Conservation (phyloP, 2,329 filamentous ascomycete genomes). For the Fusarium albidum region DNA sequence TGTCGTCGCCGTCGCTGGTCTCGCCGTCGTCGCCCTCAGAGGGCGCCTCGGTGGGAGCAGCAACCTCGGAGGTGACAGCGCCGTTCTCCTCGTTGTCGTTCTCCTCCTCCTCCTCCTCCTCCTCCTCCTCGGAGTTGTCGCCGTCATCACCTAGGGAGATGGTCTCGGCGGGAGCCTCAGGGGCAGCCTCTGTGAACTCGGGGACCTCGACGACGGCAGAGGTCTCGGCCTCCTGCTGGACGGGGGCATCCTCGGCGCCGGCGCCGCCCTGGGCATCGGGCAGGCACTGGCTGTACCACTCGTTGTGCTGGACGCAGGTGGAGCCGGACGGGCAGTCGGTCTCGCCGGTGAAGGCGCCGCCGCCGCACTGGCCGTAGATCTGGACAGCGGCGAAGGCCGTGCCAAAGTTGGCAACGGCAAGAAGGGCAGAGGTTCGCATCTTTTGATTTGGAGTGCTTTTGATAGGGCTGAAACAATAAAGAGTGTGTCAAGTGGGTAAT, state of each 20-base stretch:
- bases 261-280: constrained; percentile 9
- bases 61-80: neutral
- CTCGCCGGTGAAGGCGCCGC: constrained; percentile 23
- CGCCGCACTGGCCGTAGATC: constrained; percentile 29
- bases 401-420: constrained; percentile 31
- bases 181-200: neutral
- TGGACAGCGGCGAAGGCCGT: constrained; percentile 29
- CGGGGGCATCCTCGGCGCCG: constrained; percentile 1
- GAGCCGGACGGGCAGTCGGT: constrained; percentile 27
- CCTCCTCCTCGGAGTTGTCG: neutral
- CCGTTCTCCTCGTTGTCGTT: constrained; percentile 1
- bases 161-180: neutral
- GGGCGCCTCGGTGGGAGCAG: neutral
- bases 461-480: constrained; percentile 3
- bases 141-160: neutral
- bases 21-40: neutral
- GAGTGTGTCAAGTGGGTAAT: constrained; percentile 9
- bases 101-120: neutral
- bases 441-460: constrained; percentile 7
- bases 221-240: constrained; percentile 4
- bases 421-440: constrained; percentile 28
- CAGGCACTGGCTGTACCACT: constrained; percentile 36
- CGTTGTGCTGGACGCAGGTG: constrained; percentile 24
- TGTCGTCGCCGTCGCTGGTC: neutral
- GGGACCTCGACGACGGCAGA: constrained; percentile 6